Conservation (phyloP, 768 basidiomycete genomes). For the Dentipellis fragilis region DNA sequence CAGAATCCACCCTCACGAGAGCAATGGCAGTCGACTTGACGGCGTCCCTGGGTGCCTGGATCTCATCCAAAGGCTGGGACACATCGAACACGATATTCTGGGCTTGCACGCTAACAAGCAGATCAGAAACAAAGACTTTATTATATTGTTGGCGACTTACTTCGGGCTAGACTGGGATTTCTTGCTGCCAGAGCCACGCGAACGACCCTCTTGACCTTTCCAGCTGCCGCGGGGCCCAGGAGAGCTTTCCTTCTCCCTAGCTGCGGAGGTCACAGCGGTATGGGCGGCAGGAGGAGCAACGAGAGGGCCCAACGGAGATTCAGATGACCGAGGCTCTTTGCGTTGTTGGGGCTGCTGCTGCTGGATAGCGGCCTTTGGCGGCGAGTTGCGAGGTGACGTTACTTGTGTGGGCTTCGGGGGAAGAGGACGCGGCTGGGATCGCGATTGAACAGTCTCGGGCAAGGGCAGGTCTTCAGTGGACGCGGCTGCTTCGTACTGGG, state of each 20-base stretch:
- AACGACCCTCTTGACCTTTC: constrained; percentile 26
- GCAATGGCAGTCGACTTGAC: constrained; percentile 89
- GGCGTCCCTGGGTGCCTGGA: constrained; percentile 64
- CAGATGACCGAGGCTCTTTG: constrained; percentile 37
- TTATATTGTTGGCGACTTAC: constrained; percentile 24
- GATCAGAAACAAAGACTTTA: neutral
- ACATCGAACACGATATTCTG: constrained; percentile 73
- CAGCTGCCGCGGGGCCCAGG: constrained; percentile 46
- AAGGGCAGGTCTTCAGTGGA: constrained; percentile 21
- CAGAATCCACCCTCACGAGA: constrained; percentile 75
- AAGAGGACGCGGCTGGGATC: constrained; percentile 46
- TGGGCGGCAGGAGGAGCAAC: constrained; percentile 21
- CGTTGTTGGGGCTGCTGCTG: constrained; percentile 12
- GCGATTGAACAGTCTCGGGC: constrained; percentile 29
- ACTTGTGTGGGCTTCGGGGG: constrained; percentile 44
- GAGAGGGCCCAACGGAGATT: constrained; percentile 35
- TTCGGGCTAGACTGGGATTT: constrained; percentile 47
- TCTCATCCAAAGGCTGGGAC: constrained; percentile 57
- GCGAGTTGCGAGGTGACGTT: constrained; percentile 54
- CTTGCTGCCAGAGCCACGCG: constrained; percentile 32
- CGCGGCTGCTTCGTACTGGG: constrained; percentile 22
- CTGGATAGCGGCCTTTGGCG: constrained; percentile 51
- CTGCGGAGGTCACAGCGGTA: constrained; percentile 23
- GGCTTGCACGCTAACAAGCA: constrained; percentile 37
- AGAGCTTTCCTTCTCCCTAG: constrained; percentile 60